These are phyloP conservation scores for Phanerodontia chrysosporium DNA, from an alignment of 768 basidiomycete species.

Conservation along the genomic window DNA sequence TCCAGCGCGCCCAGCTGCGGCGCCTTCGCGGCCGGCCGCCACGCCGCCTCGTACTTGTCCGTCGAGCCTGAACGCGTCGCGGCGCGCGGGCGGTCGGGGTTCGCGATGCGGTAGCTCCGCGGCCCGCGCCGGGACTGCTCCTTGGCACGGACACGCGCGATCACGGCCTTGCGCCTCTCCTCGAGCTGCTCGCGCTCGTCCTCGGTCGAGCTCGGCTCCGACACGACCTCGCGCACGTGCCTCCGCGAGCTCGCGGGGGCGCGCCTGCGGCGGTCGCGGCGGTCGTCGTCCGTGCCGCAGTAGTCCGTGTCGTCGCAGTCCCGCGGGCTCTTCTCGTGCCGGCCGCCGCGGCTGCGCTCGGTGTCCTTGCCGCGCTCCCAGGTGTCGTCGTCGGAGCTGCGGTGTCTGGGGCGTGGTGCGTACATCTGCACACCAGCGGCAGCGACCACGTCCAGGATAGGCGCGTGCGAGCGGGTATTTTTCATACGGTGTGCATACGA, in stretches of 20 bases:
- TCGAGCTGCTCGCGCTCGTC: neutral
- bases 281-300: neutral
- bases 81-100: slow-evolving; percentile 7
- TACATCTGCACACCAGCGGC: slow-evolving; percentile 46
- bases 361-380: slow-evolving; percentile 36
- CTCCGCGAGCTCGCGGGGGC: neutral
- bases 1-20: neutral
- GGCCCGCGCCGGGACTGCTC: slow-evolving; percentile 1
- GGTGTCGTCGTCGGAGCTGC: slow-evolving; percentile 26
- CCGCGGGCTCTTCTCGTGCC: neutral
- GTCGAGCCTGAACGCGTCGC: neutral
- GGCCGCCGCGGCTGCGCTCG: slow-evolving; percentile 9
- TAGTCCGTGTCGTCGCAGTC: neutral
- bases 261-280: neutral
- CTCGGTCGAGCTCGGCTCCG: neutral
- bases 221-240: neutral
- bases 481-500: slow-evolving; percentile 85
- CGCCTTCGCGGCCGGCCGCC: neutral
- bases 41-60: slow-evolving; percentile 8
- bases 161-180: neutral
- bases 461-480: slow-evolving; percentile 65
- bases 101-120: neutral
- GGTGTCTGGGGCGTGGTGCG: neutral
- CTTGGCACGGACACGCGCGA: neutral
- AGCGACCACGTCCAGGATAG: slow-evolving; percentile 63